phyloP scores from a whole-genome alignment of 176 grass and related monocot genomes.

The Pharus latifolius region DNA sequence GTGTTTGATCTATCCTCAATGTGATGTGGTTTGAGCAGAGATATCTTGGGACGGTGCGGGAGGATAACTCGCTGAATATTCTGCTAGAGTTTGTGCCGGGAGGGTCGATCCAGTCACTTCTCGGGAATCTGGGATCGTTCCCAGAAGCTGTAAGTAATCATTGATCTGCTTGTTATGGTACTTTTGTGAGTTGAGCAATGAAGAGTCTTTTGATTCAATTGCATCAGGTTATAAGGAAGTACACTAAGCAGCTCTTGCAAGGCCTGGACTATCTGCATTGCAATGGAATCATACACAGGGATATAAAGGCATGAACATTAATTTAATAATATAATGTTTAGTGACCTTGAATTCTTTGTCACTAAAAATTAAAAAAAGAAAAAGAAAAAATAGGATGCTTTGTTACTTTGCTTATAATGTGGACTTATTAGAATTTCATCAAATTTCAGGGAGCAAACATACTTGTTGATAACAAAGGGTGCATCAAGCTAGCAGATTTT shows the following conservation, averaged over 20 bases:
- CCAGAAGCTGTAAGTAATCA: conserved; percentile 62
- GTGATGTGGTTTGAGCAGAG: conserved; percentile 30
- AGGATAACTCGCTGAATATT: conserved; percentile 86
- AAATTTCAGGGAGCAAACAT: conserved; percentile 82
- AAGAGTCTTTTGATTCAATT: background rate
- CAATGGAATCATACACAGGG: conserved; percentile 94
- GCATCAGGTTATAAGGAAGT: conserved; percentile 83
- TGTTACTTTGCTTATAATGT: background rate
- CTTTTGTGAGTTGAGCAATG: background rate
- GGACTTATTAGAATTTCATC: background rate
- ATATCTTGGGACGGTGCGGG: conserved; percentile 71
- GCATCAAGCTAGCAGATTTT: conserved; percentile 93
- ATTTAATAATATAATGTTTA: background rate
- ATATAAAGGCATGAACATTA: conserved; percentile 62
- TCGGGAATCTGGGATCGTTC: conserved; percentile 80
- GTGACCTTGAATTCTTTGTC: background rate
- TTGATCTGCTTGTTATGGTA: background rate
- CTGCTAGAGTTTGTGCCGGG: conserved; percentile 90
- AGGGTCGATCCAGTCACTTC: conserved; percentile 83
- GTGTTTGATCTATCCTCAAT: background rate
- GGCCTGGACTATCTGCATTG: conserved; percentile 79
- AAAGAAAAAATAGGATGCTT: no score
- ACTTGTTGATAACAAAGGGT: conserved; percentile 92
- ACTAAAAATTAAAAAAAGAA: no score
- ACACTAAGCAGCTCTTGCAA: conserved; percentile 79